Evolutionary conservation across 495 filamentous ascomycete species (phyloP).

Genomic region (Aspergillus bertholletiae): DNA sequence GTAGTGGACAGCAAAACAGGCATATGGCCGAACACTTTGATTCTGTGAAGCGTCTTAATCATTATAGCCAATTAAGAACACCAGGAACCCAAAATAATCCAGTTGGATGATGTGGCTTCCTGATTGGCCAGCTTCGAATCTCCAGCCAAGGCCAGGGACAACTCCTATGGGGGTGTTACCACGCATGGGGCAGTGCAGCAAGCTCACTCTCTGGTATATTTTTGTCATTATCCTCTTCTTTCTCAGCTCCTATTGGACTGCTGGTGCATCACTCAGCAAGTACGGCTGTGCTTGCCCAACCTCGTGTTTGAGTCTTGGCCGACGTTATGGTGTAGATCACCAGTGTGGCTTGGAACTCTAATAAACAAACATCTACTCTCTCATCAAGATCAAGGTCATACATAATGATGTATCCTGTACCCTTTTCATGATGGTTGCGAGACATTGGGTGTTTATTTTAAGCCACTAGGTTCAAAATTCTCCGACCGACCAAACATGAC

Average conservation of each 20-base stretch:
- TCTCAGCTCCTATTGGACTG: background rate
- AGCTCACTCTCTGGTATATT: background rate
- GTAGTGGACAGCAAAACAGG: no score
- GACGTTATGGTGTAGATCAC: background rate
- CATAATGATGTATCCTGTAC: background rate
- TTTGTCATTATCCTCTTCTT: background rate
- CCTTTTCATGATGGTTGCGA: background rate
- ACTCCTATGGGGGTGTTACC: no score
- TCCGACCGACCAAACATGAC: background rate
- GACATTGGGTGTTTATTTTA: background rate
- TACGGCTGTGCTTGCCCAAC: background rate
- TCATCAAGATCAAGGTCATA: background rate
- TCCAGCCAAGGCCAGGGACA: no score
- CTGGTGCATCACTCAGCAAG: background rate
- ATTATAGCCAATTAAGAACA: no score
- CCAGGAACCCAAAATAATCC: no score
- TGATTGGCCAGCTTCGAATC: no score
- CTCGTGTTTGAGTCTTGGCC: background rate
- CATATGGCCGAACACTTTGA: no score
- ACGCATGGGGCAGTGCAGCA: background rate
- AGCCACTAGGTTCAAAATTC: background rate
- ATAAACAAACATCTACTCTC: no score
- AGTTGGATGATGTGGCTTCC: no score
- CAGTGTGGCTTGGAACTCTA: background rate
- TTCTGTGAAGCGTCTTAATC: no score